Percentiles rank a stretch among this genome's conserved stretches.
Conservation (phyloP, 2,329 filamentous ascomycete genomes). For the Ascocoryne sarcoides region DNA sequence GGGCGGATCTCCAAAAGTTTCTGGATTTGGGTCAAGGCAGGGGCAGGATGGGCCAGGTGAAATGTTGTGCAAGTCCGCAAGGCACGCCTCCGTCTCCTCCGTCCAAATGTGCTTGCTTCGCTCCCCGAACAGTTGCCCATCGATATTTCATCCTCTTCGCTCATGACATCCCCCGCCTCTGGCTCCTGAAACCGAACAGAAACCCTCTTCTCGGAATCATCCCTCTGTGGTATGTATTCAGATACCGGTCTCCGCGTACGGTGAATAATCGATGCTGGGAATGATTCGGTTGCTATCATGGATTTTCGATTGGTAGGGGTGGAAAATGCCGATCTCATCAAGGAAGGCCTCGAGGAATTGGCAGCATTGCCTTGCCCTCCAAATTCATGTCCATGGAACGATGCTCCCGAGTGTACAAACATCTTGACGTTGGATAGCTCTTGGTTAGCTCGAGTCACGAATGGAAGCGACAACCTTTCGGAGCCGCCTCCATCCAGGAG, state of each 20-base stretch:
- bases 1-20: conserved; percentile 53
- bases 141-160: conserved; percentile 26
- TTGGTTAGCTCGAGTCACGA: conserved; percentile 1
- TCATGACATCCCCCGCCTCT: conserved; percentile 23
- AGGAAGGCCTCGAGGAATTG: conserved; percentile 15
- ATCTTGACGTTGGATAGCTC: conserved; percentile 13
- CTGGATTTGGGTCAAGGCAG: conserved; percentile 50
- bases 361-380: conserved; percentile 7
- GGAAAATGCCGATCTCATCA: conserved; percentile 26
- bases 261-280: conserved; percentile 11
- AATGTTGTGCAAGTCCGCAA: conserved; percentile 53
- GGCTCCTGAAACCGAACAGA: conserved; percentile 24
- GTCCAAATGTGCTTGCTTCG: conserved; percentile 15
- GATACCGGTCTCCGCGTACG: conserved; percentile 20
- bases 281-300: conserved; percentile 18
- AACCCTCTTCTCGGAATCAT: conserved; percentile 12
- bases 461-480: conserved; percentile 16
- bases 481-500: conserved; percentile 15
- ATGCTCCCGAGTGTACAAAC: conserved; percentile 25
- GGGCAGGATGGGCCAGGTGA: conserved; percentile 58
- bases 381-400: conserved; percentile 25
- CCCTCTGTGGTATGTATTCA: conserved; percentile 15
- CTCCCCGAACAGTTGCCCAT: conserved; percentile 23
- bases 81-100: conserved; percentile 35
- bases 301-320: conserved; percentile 18